A percentile compares a stretch with the other conserved stretches of the same genome.
Evolutionary conservation across 805 yeast species (phyloP).

Genomic region (Kodamaea neixiangensis): DNA sequence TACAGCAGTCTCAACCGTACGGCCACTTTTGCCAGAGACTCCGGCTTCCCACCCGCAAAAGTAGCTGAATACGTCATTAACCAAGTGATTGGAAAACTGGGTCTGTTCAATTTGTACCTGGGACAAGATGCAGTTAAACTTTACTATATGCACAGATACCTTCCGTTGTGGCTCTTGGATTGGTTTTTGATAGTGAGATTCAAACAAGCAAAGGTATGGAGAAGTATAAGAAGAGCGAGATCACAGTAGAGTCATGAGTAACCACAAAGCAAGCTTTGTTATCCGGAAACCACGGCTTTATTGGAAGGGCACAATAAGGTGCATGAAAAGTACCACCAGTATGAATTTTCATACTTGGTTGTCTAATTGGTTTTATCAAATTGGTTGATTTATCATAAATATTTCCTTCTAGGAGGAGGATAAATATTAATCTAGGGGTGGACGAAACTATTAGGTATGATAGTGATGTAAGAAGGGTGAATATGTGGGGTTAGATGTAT

Average conservation of each 20-base stretch:
- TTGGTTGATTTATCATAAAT: not conserved
- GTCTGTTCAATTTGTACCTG: constrained; percentile 30
- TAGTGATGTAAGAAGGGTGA: too few species aligned
- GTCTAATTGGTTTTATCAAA: not conserved
- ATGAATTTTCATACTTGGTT: not conserved
- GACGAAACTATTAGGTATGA: too few species aligned
- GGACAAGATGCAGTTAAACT: constrained; percentile 26
- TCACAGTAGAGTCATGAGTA: not conserved
- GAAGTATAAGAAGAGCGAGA: constrained; percentile 8
- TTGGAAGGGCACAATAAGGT: not conserved
- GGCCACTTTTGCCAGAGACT: constrained; percentile 24
- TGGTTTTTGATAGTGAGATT: constrained; percentile 22
- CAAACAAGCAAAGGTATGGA: constrained; percentile 26
- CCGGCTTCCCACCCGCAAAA: constrained; percentile 21
- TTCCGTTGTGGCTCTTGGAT: constrained; percentile 30
- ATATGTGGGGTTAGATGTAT: too few species aligned
- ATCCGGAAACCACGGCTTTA: too few species aligned
- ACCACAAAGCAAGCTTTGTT: not conserved
- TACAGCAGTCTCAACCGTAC: constrained; percentile 21
- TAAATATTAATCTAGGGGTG: too few species aligned
- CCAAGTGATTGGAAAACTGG: constrained; percentile 17
- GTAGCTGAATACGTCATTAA: constrained; percentile 28
- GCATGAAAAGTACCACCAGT: not conserved
- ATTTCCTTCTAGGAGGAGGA: too few species aligned
- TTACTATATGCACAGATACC: constrained; percentile 19